phyloP scores from a whole-genome alignment of 495 filamentous ascomycete genomes.

The Ramalina peruviana region DNA sequence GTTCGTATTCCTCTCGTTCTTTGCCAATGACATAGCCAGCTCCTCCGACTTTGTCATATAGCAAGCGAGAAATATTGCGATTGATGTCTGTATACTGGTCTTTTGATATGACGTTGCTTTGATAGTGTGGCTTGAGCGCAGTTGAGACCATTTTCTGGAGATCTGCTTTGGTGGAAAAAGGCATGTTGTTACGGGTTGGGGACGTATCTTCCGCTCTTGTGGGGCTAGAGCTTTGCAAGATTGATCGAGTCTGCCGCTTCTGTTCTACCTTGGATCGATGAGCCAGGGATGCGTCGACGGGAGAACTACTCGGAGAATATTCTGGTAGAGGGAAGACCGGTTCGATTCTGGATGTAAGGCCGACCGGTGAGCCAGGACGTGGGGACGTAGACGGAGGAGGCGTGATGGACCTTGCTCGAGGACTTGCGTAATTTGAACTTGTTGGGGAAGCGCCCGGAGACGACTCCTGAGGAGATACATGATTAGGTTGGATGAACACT shows the following conservation, averaged over 20 bases:
- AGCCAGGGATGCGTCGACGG: slow-evolving; percentile 29
- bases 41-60: slow-evolving; percentile 71
- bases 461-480: slow-evolving; percentile 40
- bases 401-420: slow-evolving; percentile 53
- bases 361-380: slow-evolving; percentile 52
- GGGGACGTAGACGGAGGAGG: slow-evolving; percentile 52
- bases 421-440: slow-evolving; percentile 52
- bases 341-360: slow-evolving; percentile 50
- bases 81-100: slow-evolving; percentile 85
- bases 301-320: slow-evolving; percentile 47
- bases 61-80: slow-evolving; percentile 60
- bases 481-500: slow-evolving; percentile 31
- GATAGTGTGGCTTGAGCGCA: slow-evolving; percentile 64
- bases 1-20: slow-evolving; percentile 48
- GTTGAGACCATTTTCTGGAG: slow-evolving; percentile 69
- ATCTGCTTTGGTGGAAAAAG: slow-evolving; percentile 61
- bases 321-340: slow-evolving; percentile 46
- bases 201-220: slow-evolving; percentile 40
- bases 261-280: slow-evolving; percentile 2
- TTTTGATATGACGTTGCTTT: slow-evolving; percentile 50
- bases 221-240: slow-evolving; percentile 19
- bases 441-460: slow-evolving; percentile 64
- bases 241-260: slow-evolving; percentile 37
- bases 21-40: slow-evolving; percentile 41
- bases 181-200: slow-evolving; percentile 40